Evolutionary conservation across 1,284 basidiomycete genomes (phyloP).

Genomic region (Gomphus sp.): DNA sequence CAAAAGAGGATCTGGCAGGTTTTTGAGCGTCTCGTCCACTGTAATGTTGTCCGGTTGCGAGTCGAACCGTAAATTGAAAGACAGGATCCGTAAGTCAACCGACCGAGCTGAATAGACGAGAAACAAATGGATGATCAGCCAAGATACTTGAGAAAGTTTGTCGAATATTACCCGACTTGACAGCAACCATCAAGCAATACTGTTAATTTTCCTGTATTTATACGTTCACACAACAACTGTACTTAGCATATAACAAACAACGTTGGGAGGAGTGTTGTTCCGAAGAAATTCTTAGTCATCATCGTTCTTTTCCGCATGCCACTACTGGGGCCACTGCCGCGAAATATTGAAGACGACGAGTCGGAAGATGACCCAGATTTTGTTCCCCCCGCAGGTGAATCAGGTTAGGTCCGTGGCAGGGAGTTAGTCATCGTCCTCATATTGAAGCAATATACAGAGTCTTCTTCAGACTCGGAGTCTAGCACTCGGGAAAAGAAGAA

Average conservation of each 20-base stretch:
- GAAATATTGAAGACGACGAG: constrained; percentile 3
- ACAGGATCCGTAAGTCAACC: constrained; percentile 30
- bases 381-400: constrained; percentile 6
- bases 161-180: not conserved
- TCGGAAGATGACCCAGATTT: constrained; percentile 10
- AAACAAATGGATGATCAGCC: not conserved
- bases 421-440: not conserved
- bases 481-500: not conserved
- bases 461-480: constrained; percentile 8
- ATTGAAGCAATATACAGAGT: not conserved
- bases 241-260: no score
- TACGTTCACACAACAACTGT: no score
- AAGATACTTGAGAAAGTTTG: not conserved
- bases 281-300: not conserved
- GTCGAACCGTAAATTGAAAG: constrained; percentile 50
- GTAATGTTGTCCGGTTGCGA: constrained; percentile 39
- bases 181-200: not conserved
- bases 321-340: not conserved
- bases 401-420: constrained; percentile 10
- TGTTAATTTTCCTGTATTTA: not conserved
- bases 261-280: no score
- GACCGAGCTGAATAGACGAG: not conserved
- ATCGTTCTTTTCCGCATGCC: not conserved
- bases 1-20: constrained; percentile 33
- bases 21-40: constrained; percentile 34